Conservation (phyloP, 768 basidiomycete species). For the Trametes cingulata region DNA sequence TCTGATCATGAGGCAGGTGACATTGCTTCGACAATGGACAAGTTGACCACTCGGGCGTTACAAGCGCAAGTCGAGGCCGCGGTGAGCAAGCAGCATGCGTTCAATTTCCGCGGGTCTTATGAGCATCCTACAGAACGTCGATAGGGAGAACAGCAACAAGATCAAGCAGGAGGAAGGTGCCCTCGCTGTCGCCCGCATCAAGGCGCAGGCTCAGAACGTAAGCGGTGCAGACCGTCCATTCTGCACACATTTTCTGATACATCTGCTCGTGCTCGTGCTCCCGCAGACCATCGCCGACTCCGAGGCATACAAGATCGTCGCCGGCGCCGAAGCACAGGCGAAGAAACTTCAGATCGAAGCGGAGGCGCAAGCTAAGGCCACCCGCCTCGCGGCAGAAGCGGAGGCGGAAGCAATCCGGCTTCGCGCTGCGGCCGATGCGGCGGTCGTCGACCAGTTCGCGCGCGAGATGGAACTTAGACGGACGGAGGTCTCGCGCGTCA, state of each 20-base stretch:
- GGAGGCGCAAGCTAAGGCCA: conserved; percentile 76
- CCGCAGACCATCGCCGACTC: conserved; percentile 67
- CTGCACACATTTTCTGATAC: no score
- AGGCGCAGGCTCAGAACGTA: conserved; percentile 60
- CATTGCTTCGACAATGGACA: conserved; percentile 83
- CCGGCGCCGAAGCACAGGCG: conserved; percentile 75
- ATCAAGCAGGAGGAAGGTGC: conserved; percentile 85
- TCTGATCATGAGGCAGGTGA: conserved; percentile 44
- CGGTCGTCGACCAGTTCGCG: conserved; percentile 64
- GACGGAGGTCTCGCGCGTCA: conserved; percentile 60
- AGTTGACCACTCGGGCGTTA: conserved; percentile 78
- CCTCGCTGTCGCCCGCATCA: conserved; percentile 74
- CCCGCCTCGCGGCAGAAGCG: conserved; percentile 71
- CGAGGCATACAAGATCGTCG: conserved; percentile 71
- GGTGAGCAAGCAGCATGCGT: conserved; percentile 39
- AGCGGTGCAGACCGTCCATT: conserved; percentile 16
- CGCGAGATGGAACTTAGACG: conserved; percentile 75
- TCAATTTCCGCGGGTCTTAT: not conserved
- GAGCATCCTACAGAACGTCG: conserved; percentile 60
- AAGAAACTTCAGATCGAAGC: conserved; percentile 68
- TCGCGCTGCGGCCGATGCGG: conserved; percentile 62
- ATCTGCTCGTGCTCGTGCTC: not conserved
- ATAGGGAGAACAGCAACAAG: conserved; percentile 85
- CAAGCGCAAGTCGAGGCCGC: conserved; percentile 89
- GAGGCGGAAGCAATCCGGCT: conserved; percentile 68